Conservation (phyloP, 2,329 filamentous ascomycete species). For the Microdochium bolleyi region DNA sequence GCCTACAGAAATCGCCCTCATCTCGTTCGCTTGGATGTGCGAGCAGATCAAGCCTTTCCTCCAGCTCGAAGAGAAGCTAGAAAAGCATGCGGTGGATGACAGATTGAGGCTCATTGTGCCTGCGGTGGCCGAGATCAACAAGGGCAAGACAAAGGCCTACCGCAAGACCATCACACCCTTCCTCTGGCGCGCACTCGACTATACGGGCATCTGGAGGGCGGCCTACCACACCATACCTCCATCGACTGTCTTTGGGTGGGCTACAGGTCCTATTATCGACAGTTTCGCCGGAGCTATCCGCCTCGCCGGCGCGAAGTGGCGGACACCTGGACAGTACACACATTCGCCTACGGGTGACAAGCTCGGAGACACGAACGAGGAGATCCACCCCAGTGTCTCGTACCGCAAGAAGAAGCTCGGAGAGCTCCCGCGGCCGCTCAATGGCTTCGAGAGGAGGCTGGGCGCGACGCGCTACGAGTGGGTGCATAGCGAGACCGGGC, state of each 20-base stretch:
- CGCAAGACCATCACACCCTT: background rate
- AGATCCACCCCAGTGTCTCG: background rate
- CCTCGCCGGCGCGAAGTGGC: background rate
- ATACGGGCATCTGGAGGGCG: background rate
- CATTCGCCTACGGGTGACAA: background rate
- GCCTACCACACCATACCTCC: background rate
- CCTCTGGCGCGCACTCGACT: background rate
- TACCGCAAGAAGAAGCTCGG: background rate
- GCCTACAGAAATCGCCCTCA: background rate
- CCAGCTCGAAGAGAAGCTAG: background rate
- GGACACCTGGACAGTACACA: background rate
- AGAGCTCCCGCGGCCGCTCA: background rate
- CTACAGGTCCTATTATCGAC: background rate
- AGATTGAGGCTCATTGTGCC: background rate
- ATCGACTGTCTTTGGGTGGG: background rate
- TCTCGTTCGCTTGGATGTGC: background rate
- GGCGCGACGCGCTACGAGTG: no score
- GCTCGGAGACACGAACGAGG: background rate
- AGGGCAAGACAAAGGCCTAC: background rate
- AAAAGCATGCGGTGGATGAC: background rate
- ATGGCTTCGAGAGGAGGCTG: background rate
- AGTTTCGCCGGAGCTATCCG: background rate
- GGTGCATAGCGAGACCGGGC: no score
- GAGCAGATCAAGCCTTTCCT: background rate
- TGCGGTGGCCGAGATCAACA: background rate